phyloP scores from a whole-genome alignment of 371 early-diverging fungal genomes.

The Zopfochytrium polystomum region DNA sequence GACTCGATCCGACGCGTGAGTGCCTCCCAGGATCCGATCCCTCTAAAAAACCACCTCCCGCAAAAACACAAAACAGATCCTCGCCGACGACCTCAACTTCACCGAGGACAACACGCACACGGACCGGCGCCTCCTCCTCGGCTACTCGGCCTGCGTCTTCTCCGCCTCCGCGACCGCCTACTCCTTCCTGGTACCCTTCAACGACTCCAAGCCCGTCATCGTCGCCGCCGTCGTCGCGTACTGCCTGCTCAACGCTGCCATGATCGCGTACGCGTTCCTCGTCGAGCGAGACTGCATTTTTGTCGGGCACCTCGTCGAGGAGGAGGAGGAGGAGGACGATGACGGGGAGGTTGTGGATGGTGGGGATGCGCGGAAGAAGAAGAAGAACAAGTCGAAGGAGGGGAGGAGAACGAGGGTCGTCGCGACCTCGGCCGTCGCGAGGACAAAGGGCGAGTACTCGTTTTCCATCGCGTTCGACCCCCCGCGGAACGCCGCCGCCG shows the following conservation, averaged over 20 bases:
- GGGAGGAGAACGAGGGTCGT: conserved; percentile 21
- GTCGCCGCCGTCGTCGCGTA: conserved; percentile 4
- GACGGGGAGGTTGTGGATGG: no score
- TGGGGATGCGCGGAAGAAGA: neutral
- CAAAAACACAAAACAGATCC: conserved; percentile 34
- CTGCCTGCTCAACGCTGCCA: conserved; percentile 30
- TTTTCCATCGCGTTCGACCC: no score
- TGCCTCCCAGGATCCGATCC: neutral
- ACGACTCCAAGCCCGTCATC: conserved; percentile 41
- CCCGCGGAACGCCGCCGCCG: no score
- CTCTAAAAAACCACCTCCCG: neutral
- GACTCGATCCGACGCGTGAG: conserved; percentile 48
- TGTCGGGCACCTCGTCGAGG: conserved; percentile 20
- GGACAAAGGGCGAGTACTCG: conserved; percentile 27
- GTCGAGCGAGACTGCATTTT: conserved; percentile 41
- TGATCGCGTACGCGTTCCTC: conserved; percentile 30
- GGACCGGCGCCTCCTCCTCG: conserved; percentile 55
- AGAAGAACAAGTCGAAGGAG: conserved; percentile 6
- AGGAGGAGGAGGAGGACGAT: neutral
- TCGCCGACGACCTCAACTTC: conserved; percentile 48
- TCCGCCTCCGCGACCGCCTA: conserved; percentile 55
- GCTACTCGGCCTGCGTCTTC: conserved; percentile 52
- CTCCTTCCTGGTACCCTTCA: conserved; percentile 56
- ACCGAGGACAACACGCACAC: conserved; percentile 58
- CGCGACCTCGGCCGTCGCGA: conserved; percentile 20